Percentiles rank a stretch among this genome's conserved stretches.
Evolutionary conservation across 2,329 filamentous ascomycete species (phyloP).

Genomic region (Anthostomella pinea): DNA sequence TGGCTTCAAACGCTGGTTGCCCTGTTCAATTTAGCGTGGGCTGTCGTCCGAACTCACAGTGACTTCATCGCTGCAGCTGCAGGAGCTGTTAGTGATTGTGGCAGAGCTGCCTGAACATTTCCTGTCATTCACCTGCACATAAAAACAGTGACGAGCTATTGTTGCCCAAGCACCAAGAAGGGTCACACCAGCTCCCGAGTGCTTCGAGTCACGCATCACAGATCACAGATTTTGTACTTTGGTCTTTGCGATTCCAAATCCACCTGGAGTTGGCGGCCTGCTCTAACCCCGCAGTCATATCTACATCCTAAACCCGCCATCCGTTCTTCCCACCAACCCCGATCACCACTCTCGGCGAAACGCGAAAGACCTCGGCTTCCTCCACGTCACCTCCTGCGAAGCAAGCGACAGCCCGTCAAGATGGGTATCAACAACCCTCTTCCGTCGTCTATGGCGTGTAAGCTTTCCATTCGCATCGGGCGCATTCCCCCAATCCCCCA

Average conservation of each 20-base stretch:
- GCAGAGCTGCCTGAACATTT: too few relatives aligned
- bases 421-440: slow-evolving; percentile 68
- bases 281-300: slow-evolving; percentile 10
- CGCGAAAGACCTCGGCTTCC: too few relatives aligned
- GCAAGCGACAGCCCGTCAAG: slow-evolving; percentile 16
- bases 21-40: too few relatives aligned
- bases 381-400: neutral
- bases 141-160: too few relatives aligned
- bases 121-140: too few relatives aligned
- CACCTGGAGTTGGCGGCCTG: slow-evolving; percentile 7
- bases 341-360: too few relatives aligned
- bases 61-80: too few relatives aligned
- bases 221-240: too few relatives aligned
- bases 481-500: slow-evolving; percentile 28
- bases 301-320: slow-evolving; percentile 3
- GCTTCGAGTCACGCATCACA: neutral
- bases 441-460: slow-evolving; percentile 66
- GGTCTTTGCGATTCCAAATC: slow-evolving; percentile 14
- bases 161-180: too few relatives aligned
- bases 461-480: too few relatives aligned
- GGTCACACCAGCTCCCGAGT: slow-evolving; percentile 6
- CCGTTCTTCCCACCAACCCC: neutral
- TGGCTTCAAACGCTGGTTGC: too few relatives aligned
- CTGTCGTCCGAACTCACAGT: too few relatives aligned
- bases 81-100: slow-evolving; percentile 8